A percentile compares a stretch with the other conserved stretches of the same genome.
Evolutionary conservation across 768 basidiomycete genomes (phyloP).

Genomic region (Lactifluus echinatus): DNA sequence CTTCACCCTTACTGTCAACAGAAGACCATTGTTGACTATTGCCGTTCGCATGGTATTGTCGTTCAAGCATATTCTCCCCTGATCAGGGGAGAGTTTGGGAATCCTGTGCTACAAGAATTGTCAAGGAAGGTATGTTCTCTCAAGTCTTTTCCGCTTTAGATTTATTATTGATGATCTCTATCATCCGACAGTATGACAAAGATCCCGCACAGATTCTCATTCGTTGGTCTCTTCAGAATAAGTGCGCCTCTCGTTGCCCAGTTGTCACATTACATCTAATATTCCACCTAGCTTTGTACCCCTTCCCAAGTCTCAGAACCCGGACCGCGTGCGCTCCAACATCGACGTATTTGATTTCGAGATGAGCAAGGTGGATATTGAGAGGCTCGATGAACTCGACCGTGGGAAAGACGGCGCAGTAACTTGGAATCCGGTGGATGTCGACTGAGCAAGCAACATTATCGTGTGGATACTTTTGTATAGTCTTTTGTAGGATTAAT

Average conservation of each 20-base stretch:
- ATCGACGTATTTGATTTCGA: slow-evolving; percentile 69
- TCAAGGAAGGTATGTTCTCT: slow-evolving; percentile 45
- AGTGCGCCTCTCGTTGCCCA: slow-evolving; percentile 36
- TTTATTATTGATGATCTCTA: neutral
- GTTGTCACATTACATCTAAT: neutral
- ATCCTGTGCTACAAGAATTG: slow-evolving; percentile 45
- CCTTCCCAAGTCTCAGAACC: slow-evolving; percentile 72
- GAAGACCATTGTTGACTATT: slow-evolving; percentile 36
- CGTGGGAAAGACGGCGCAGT: slow-evolving; percentile 62
- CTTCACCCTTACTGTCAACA: slow-evolving; percentile 63
- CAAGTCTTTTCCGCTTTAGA: neutral
- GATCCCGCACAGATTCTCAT: slow-evolving; percentile 75
- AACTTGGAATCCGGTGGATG: slow-evolving; percentile 79
- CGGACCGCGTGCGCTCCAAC: slow-evolving; percentile 65
- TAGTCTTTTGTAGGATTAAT: neutral
- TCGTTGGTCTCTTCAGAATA: slow-evolving; percentile 84
- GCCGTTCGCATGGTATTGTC: slow-evolving; percentile 46
- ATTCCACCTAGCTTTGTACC: slow-evolving; percentile 53
- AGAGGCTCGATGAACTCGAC: slow-evolving; percentile 58
- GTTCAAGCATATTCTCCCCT: slow-evolving; percentile 75
- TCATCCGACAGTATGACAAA: slow-evolving; percentile 38
- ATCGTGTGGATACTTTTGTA: too few species aligned
- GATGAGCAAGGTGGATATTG: slow-evolving; percentile 56
- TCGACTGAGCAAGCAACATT: slow-evolving; percentile 10
- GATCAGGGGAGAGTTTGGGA: slow-evolving; percentile 38